These are phyloP conservation scores for Lunularia cruciata DNA, from an alignment of 225 moss, liverwort and hornwort genomes.

Conservation along the genomic window DNA sequence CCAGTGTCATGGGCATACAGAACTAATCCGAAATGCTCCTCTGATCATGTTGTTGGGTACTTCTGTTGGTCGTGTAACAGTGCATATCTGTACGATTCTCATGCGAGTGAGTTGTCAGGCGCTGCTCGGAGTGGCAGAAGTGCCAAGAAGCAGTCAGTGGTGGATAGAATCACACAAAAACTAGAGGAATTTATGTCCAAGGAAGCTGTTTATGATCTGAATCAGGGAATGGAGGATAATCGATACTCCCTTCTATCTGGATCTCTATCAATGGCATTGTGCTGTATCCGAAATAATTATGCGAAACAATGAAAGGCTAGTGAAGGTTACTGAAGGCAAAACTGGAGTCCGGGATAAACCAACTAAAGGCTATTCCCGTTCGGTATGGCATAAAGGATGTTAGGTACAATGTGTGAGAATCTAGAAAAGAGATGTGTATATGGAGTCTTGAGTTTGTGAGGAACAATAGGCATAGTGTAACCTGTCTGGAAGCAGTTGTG, in stretches of 20 bases:
- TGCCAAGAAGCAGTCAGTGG: conserved; percentile 49
- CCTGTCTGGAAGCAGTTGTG: too few relatives aligned
- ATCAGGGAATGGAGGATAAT: conserved; percentile 60
- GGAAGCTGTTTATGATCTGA: conserved; percentile 64
- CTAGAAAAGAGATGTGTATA: too few relatives aligned
- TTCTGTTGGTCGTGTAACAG: conserved; percentile 41
- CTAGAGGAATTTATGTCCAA: conserved; percentile 73
- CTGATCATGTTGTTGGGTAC: not conserved
- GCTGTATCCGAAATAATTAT: conserved; percentile 73
- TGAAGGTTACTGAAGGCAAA: too few relatives aligned
- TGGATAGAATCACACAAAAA: conserved; percentile 59
- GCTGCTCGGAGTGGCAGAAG: conserved; percentile 40
- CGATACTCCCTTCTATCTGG: conserved; percentile 77
- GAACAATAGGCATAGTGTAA: not conserved
- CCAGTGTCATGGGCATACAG: too few relatives aligned
- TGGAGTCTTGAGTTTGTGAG: not conserved
- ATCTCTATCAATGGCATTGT: conserved; percentile 90
- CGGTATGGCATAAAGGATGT: too few relatives aligned
- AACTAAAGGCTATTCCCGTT: too few relatives aligned
- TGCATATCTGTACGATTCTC: conserved; percentile 82
- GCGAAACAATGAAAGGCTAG: too few relatives aligned
- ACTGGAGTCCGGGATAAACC: too few relatives aligned
- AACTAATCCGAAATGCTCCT: too few relatives aligned
- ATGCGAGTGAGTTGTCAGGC: conserved; percentile 46
- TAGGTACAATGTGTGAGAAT: too few relatives aligned